Conservation (phyloP, 495 filamentous ascomycete species). For the Penicillium dipodomyicola region DNA sequence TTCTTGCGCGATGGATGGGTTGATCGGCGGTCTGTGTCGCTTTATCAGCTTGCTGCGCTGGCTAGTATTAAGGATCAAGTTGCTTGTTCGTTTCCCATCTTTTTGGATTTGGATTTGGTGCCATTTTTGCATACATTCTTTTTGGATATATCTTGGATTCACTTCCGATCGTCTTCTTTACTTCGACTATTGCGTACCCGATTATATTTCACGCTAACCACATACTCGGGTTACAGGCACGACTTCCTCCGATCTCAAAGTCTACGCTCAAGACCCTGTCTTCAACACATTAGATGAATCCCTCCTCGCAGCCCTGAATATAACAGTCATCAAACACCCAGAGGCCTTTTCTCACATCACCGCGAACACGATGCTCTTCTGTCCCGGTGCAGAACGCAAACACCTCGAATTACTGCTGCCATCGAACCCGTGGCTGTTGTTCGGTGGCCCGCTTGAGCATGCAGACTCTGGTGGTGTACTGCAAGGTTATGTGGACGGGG, state of each 20-base stretch:
- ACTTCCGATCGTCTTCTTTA: neutral
- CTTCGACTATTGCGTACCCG: neutral
- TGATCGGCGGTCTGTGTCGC: constrained; percentile 42
- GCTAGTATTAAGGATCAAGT: constrained; percentile 44
- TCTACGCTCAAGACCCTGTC: constrained; percentile 23
- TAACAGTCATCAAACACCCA: constrained; percentile 57
- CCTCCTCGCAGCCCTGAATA: constrained; percentile 53
- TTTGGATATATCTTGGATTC: neutral
- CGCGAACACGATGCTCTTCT: constrained; percentile 60
- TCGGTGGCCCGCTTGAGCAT: constrained; percentile 40
- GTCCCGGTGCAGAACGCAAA: constrained; percentile 41
- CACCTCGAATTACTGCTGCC: constrained; percentile 39
- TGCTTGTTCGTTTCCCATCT: constrained; percentile 12
- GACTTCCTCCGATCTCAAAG: constrained; percentile 16
- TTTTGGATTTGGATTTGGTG: neutral
- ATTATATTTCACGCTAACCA: neutral
- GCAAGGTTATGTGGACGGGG: constrained; percentile 22
- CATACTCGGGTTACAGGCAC: neutral
- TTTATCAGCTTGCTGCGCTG: constrained; percentile 64
- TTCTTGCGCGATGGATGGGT: constrained; percentile 48
- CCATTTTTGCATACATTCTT: constrained; percentile 1
- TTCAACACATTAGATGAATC: constrained; percentile 61
- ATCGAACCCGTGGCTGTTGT: constrained; percentile 30
- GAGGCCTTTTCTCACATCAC: constrained; percentile 52
- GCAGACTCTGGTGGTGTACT: constrained; percentile 28